Evolutionary conservation across 2,329 filamentous ascomycete species (phyloP), one percentile per base, ranked within the genome.

Genomic region (Ophiostoma piceae): DNA sequence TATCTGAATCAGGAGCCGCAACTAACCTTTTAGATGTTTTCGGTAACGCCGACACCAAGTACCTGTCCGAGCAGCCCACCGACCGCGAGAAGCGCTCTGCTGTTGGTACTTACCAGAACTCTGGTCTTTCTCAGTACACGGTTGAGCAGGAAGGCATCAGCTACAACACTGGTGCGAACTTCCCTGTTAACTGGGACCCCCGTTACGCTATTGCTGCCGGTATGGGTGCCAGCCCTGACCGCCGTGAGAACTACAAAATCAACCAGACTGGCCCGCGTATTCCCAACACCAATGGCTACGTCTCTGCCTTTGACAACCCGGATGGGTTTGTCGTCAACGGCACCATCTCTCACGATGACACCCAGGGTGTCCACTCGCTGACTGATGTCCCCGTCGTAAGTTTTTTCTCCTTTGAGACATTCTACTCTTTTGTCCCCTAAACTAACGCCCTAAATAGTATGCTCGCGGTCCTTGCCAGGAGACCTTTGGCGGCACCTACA

Each of bases 141-240:
- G 81, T 86, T 60, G 80, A 83, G 69, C 79, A 81, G 73, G 79
- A 82, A 51, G 84, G 85, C 71, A 84, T 90, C 73, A 85, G 86
- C 70, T 94, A 94, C 82, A 85, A 84, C 74, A 90, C 91, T 29
- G 89, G 90, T 68, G 83, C 87, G 74, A 86, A 91, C 81, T 96
- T 95, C 83, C 92, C 92, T 26, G 83, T 86, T 72, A 92, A 92
- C 82, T 95, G 92, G 92, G 90, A 92, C 77, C 92, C 92, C 16
- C 86, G 92, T 41, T 95, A 94, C 80, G 90, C 90, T 71, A 87
- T 96, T 67, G 91, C 90, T 70, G 85, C 88, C 57, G 92, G 92
- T 68, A 79, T 92, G 43, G 86, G 84, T 67, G 90, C 90, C 41
- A 85, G 85, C 76, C 92, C 92, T 0, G 92, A 96, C 78, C 87